A percentile compares a stretch with the other conserved stretches of the same genome.
Conservation (phyloP, 345 rosid genomes). For the Arabidopsis thaliana region TAIR10.1 NC_003075.7:15958501-15959000, state of each 20-base stretch:
- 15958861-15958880: slow-evolving; percentile 49
- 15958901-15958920: slow-evolving; percentile 41
- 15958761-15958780: neutral
- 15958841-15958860: slow-evolving; percentile 44
- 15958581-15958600: slow-evolving; percentile 26
- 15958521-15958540: slow-evolving; percentile 21
- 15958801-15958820: slow-evolving; percentile 20
- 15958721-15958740: slow-evolving; percentile 36
- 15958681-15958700: slow-evolving; percentile 31
- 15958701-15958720: slow-evolving; percentile 31
- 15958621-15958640: slow-evolving; percentile 43
- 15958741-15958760: too few relatives aligned
- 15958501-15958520: slow-evolving; percentile 18
- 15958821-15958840: slow-evolving; percentile 12
- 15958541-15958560: slow-evolving; percentile 20
- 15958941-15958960: neutral
- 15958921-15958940: neutral
- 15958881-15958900: slow-evolving; percentile 46
- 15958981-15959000: slow-evolving; percentile 12
- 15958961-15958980: neutral
- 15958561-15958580: slow-evolving; percentile 23
- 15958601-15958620: slow-evolving; percentile 35
- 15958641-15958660: slow-evolving; percentile 38
- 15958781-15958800: slow-evolving; percentile 16
- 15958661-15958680: slow-evolving; percentile 40